Evolutionary conservation across 2,329 filamentous ascomycete species (phyloP).

Genomic region (Fusarium sp.): DNA sequence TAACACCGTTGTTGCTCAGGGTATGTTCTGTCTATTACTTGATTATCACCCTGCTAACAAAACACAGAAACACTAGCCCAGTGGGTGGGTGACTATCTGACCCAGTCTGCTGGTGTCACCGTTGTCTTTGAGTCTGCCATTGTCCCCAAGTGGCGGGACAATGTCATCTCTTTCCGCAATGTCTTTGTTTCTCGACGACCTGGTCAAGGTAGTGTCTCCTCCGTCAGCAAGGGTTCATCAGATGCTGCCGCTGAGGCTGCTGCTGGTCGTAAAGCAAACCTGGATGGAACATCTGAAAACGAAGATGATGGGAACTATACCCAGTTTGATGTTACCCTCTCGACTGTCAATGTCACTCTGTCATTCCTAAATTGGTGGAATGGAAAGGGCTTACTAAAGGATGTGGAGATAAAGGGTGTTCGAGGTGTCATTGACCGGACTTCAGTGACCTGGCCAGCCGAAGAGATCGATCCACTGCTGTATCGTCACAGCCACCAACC

Average conservation of each 20-base stretch:
- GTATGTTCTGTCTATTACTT: constrained; percentile 56
- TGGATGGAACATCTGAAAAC: constrained; percentile 49
- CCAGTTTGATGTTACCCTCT: constrained; percentile 94
- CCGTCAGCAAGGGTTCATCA: constrained; percentile 93
- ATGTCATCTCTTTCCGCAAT: constrained; percentile 95
- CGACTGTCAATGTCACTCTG: constrained; percentile 93
- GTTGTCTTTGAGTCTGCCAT: constrained; percentile 98
- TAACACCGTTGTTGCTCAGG: constrained; percentile 96
- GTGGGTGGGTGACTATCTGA: constrained; percentile 95
- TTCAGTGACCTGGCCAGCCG: constrained; percentile 73
- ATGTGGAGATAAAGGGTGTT: constrained; percentile 94
- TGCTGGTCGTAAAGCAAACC: constrained; percentile 68
- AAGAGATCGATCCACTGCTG: constrained; percentile 81
- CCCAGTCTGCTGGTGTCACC: constrained; percentile 89
- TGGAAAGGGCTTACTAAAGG: constrained; percentile 87
- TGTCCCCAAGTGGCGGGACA: constrained; percentile 93
- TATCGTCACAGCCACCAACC: constrained; percentile 89
- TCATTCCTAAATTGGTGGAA: constrained; percentile 99
- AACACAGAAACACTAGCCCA: constrained; percentile 83
- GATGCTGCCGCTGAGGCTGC: constrained; percentile 88
- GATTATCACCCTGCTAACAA: not conserved
- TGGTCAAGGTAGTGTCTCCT: constrained; percentile 76
- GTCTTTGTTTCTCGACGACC: constrained; percentile 94
- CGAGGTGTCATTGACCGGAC: constrained; percentile 93
- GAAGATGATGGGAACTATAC: constrained; percentile 94